phyloP scores from a whole-genome alignment of 1,139 yeast genomes.

The Hansenula sp. region DNA sequence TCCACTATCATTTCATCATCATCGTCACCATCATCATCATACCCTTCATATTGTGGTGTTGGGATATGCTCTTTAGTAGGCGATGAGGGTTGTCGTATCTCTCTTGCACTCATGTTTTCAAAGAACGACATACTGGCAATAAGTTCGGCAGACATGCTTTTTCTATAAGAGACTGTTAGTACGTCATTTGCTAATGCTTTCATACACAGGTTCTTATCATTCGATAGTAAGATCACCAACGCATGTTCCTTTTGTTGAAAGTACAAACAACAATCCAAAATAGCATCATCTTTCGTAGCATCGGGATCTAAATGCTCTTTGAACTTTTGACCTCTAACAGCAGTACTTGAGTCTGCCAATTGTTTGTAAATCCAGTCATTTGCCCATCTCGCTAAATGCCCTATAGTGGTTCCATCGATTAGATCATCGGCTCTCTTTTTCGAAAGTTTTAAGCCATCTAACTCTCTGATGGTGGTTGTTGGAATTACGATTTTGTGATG shows the following conservation, averaged over 20 bases:
- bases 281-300: conserved; percentile 70
- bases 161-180: conserved; percentile 61
- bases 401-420: conserved; percentile 35
- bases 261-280: conserved; percentile 78
- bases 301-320: conserved; percentile 44
- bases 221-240: conserved; percentile 65
- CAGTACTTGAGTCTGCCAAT: conserved; percentile 47
- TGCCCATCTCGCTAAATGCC: conserved; percentile 65
- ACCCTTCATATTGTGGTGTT: conserved; percentile 1
- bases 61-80: no score
- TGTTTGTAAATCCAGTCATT: conserved; percentile 73
- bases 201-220: conserved; percentile 78
- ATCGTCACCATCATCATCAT: background rate
- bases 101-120: conserved; percentile 36
- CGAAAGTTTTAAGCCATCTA: conserved; percentile 72
- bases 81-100: conserved; percentile 4
- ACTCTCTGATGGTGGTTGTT: conserved; percentile 61
- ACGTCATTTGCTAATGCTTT: conserved; percentile 70
- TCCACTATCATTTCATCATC: background rate
- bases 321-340: conserved; percentile 63
- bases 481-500: conserved; percentile 63
- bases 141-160: conserved; percentile 54
- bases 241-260: conserved; percentile 39
- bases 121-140: conserved; percentile 49
- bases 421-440: conserved; percentile 13